A percentile compares a stretch with the other conserved stretches of the same genome.
These are phyloP conservation scores for Cruciata laevipes DNA, from an alignment of 257 asterid genomes.

Conservation along the genomic window DNA sequence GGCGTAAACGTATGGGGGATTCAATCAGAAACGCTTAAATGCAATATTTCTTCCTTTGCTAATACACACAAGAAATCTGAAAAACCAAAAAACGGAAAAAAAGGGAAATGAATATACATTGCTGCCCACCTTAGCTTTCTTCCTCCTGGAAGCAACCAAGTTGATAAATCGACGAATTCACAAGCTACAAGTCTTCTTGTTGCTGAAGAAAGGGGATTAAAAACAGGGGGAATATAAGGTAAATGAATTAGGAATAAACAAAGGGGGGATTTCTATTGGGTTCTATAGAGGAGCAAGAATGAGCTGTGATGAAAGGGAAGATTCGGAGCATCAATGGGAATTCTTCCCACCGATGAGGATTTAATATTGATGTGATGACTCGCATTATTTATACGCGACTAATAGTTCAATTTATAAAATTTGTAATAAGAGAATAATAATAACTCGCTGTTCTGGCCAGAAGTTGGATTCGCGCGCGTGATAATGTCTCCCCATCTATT, in stretches of 20 bases:
- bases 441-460: not conserved
- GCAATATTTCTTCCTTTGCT: not conserved
- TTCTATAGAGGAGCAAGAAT: not conserved
- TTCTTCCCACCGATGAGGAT: not conserved
- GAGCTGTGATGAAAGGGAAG: conserved; percentile 19
- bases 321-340: conserved; percentile 17
- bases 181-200: conserved; percentile 13
- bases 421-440: not conserved
- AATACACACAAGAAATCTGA: not conserved
- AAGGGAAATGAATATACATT: not conserved
- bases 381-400: not conserved
- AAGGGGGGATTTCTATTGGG: not conserved
- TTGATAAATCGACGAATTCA: conserved; percentile 2
- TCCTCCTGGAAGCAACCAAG: conserved; percentile 14
- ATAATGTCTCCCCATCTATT: too few species aligned
- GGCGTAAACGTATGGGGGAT: not conserved
- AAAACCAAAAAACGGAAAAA: not conserved
- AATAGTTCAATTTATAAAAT: too few species aligned
- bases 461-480: not conserved
- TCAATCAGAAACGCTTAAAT: not conserved
- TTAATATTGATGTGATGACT: not conserved
- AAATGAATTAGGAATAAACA: not conserved
- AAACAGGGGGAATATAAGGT: not conserved
- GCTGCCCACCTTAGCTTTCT: not conserved
- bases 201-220: conserved; percentile 3